Base-by-base conservation (phyloP, 495 filamentous ascomycete species). In the Neurospora cerealis region DNA sequence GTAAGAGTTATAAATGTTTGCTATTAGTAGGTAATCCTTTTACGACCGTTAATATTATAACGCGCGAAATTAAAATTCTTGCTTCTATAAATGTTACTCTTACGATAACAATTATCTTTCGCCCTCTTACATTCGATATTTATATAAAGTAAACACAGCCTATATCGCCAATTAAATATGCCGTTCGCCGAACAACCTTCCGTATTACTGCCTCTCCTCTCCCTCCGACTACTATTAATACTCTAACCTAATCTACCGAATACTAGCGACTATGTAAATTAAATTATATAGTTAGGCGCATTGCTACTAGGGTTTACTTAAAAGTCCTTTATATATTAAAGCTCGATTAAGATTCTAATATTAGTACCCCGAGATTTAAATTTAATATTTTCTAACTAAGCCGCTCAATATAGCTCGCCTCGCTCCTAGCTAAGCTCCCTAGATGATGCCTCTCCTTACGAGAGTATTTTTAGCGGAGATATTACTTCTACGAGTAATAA, bases 261-360 rank as follows among this genome's bases (percentile, higher is more conserved):
- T 7, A 42, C 21, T 24, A 75, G 71, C 71, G 80, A 80, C 82
- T 83, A 81, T 83, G 82, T 81, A 77, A 77, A 54, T 66, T 69
- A 19, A 76, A 19, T 71, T 78, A 92, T 88, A 93, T 92, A 92
- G 93, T 93, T 91, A 82, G 81, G 81, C 78, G 69, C 72, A 75
- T 42, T 72, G 70, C 72, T 72, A 73, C 76, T 78, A 77, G 72
- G 76, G 83, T 77, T 82, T 80, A 78, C 74, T 76, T 75, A 83
- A 83, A 82, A 81, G 46, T 80, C 83, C 85, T 97, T 90, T 96
- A 97, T 97, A 94, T 93, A 95, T 90, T 83, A 91, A 89, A 91
- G 91, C 89, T 86, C 87, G 78, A 83, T 86, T 81, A 86, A 89
- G 82, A 85, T 85, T 85, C 86, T 86, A 79, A 87, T 54, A 21